Evolutionary conservation across 305 asterid species (phyloP).

Genomic region (Fraxinus velutina): DNA sequence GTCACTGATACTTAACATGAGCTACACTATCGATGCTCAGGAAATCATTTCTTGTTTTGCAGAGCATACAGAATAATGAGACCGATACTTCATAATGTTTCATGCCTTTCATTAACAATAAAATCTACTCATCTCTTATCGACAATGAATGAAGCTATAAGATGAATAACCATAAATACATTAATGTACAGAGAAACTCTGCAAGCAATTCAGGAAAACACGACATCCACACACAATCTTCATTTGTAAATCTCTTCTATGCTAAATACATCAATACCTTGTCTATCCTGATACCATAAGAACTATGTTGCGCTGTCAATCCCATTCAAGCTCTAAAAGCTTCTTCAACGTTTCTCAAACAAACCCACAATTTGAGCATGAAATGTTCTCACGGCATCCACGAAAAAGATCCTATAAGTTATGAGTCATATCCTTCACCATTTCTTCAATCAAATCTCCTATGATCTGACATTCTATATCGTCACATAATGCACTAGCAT

Average conservation of each 20-base stretch:
- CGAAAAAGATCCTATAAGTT: not conserved
- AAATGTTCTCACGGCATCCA: not conserved
- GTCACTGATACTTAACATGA: not conserved
- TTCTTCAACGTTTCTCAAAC: not conserved
- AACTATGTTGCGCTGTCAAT: not conserved
- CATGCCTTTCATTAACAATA: not conserved
- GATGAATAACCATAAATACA: not conserved
- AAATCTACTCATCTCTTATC: not conserved
- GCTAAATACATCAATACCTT: not conserved
- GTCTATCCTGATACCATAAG: not conserved
- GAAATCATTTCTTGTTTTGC: not conserved
- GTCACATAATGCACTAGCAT: slow-evolving; percentile 48
- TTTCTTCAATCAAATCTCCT: slow-evolving; percentile 60
- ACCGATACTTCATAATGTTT: not conserved
- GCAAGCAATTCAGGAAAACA: slow-evolving; percentile 19
- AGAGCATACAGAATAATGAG: not conserved
- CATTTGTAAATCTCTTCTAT: slow-evolving; percentile 5
- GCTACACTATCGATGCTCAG: not conserved
- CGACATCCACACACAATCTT: slow-evolving; percentile 21
- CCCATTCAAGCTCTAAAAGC: not conserved
- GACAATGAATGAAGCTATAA: not conserved
- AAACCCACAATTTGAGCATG: not conserved
- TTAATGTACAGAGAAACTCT: slow-evolving; percentile 4
- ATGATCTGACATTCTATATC: slow-evolving; percentile 62
- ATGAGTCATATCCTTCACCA: slow-evolving; percentile 40